A percentile compares a stretch with the other conserved stretches of the same genome.
These are phyloP conservation scores for Glebionis coronaria DNA, from an alignment of 129 eudicot genomes.

Conservation along the genomic window DNA sequence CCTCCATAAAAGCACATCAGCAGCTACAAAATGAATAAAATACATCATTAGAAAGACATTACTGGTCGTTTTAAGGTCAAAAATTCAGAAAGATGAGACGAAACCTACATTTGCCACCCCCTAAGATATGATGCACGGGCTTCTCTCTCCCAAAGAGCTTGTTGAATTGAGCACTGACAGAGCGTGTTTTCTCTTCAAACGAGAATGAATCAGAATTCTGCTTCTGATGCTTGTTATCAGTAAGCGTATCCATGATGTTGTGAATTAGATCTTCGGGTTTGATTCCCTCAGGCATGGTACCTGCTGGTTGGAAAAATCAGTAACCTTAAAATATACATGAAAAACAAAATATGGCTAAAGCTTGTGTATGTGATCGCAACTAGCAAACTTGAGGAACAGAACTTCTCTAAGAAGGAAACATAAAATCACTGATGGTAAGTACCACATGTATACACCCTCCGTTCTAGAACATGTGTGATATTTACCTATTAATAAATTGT, in stretches of 20 bases:
- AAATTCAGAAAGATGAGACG: neutral
- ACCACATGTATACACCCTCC: too few species aligned
- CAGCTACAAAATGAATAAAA: conserved; percentile 50
- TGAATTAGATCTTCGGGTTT: conserved; percentile 63
- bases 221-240: conserved; percentile 46
- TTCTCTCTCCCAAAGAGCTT: conserved; percentile 84
- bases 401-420: too few species aligned
- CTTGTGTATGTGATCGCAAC: neutral
- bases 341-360: neutral
- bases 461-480: neutral
- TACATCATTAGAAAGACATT: neutral
- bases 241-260: conserved; percentile 69
- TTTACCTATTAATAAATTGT: neutral
- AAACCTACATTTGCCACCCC: conserved; percentile 82
- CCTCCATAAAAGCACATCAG: conserved; percentile 95
- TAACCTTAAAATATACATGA: neutral
- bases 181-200: conserved; percentile 48
- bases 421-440: too few species aligned
- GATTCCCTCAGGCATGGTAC: conserved; percentile 73
- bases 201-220: conserved; percentile 48
- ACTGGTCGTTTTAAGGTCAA: neutral
- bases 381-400: neutral
- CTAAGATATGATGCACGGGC: conserved; percentile 69
- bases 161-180: conserved; percentile 53
- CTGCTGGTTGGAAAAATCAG: conserved; percentile 21